Evolutionary conservation across 2,329 filamentous ascomycete genomes (phyloP).

Genomic region (Cryphonectria japonica): DNA sequence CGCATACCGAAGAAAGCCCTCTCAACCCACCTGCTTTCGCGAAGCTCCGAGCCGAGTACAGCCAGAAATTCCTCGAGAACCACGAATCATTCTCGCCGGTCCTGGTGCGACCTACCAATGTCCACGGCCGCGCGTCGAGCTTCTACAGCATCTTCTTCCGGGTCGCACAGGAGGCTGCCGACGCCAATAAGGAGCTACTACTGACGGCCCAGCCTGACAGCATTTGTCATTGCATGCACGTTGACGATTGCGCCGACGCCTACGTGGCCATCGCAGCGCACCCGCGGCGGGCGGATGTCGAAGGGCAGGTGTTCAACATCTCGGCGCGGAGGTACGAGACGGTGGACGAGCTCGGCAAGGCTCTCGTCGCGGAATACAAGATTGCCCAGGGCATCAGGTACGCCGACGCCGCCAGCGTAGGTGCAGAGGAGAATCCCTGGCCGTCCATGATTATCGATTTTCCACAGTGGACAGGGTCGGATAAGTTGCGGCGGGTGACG

Average conservation of each 20-base stretch:
- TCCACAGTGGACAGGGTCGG: constrained; percentile 49
- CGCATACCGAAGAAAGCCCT: constrained; percentile 49
- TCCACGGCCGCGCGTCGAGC: constrained; percentile 51
- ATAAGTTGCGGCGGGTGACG: constrained; percentile 44
- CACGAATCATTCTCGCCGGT: constrained; percentile 46
- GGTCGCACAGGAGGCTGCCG: constrained; percentile 33
- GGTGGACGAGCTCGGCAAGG: constrained; percentile 41
- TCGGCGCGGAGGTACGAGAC: constrained; percentile 51
- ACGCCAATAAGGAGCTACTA: constrained; percentile 25
- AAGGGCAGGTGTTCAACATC: constrained; percentile 50
- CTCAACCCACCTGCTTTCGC: constrained; percentile 39
- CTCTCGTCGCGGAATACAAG: constrained; percentile 46
- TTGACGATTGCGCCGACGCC: constrained; percentile 54
- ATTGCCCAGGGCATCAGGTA: constrained; percentile 40
- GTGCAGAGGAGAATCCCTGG: constrained; percentile 13
- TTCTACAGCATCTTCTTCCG: constrained; percentile 48
- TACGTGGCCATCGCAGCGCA: constrained; percentile 50
- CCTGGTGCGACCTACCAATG: constrained; percentile 50
- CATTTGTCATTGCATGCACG: constrained; percentile 51
- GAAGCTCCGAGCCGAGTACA: constrained; percentile 38
- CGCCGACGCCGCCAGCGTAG: constrained; percentile 27
- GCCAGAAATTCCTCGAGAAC: constrained; percentile 44
- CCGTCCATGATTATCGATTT: constrained; percentile 40
- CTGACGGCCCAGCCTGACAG: constrained; percentile 41
- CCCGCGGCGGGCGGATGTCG: constrained; percentile 37